Base-by-base conservation (phyloP, 768 basidiomycete species). In the Russula foetens region DNA sequence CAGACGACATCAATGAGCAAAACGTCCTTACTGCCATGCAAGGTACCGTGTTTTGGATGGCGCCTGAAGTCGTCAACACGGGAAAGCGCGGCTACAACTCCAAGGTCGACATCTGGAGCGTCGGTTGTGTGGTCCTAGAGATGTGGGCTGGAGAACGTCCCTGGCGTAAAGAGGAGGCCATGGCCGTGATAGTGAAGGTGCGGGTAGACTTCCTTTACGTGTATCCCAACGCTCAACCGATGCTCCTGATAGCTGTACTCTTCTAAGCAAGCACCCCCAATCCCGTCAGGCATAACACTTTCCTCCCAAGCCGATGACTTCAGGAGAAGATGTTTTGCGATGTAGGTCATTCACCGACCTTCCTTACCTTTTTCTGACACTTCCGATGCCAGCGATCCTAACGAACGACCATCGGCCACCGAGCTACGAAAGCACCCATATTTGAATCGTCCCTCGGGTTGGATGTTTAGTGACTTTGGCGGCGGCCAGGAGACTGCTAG, bases 1-100 rank as follows among this genome's bases (percentile, higher is more conserved):
- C 85, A 63, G 92, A 90, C 63, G 92, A 97, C 62, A 81, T 89
- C 53, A 85, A 90, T 64, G 81, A 85, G 54, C 83, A 83, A 67
- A 89, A 83, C n/a, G 89, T 89, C 52, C 85, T 83, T 64, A 96
- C 94, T 2, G 90, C 91, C 23, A 94, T 99, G 92, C 90, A 93
- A 71, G 97, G 97, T 26, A 95, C 95, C 21, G 90, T 98, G 38
- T 98, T 97, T 72, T 99, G 97, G 96, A 98, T 98, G 96, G 95
- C 95, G 11, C 95, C 95, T 0, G 95, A 93, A 75, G 92, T 97
- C 56, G 83, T 93, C 61, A 86, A 92, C 63, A 86, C 89, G 38
- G 83, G 88, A 71, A 85, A 86, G 72, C 87, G 88, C 67, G 93
- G 93, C 0, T 98, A 98, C 72, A 95, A 92, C 67, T 92, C 88